These are phyloP conservation scores for Rhizomucor pusillus DNA, from an alignment of 371 early-diverging fungal genomes.

Conservation along the genomic window DNA sequence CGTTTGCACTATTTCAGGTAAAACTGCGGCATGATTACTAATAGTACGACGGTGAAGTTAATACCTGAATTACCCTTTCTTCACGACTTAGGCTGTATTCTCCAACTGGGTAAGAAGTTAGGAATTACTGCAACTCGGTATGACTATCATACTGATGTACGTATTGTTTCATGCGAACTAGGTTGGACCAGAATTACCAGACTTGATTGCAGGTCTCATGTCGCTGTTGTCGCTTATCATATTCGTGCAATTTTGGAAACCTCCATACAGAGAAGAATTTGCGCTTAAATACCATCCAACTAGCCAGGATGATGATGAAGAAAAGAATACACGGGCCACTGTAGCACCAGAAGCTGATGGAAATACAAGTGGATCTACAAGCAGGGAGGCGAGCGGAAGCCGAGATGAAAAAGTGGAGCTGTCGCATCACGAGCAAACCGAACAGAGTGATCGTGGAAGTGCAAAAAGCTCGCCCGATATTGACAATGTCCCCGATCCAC, in stretches of 20 bases:
- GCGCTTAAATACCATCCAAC: too few relatives aligned
- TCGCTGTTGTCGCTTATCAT: conserved; percentile 32
- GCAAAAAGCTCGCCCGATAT: background rate
- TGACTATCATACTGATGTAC: too few relatives aligned
- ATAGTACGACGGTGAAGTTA: too few relatives aligned
- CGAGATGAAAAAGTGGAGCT: background rate
- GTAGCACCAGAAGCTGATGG: background rate
- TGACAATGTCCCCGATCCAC: background rate
- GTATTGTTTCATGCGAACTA: too few relatives aligned
- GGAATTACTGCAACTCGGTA: too few relatives aligned
- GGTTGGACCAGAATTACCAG: conserved; percentile 49
- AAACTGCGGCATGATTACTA: too few relatives aligned
- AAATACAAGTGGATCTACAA: background rate
- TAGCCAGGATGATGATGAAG: background rate
- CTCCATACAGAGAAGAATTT: conserved; percentile 38
- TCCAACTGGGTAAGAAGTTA: conserved; percentile 22
- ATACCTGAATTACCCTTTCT: too few relatives aligned
- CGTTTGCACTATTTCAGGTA: conserved; percentile 44
- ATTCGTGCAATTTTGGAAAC: conserved; percentile 54
- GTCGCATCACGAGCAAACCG: too few relatives aligned
- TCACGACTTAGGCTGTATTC: conserved; percentile 23
- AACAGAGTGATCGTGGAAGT: background rate
- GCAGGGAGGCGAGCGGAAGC: background rate
- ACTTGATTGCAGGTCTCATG: conserved; percentile 44
- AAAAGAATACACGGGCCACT: conserved; percentile 10